These are phyloP conservation scores for Sphagnum tenellum DNA, from an alignment of 225 moss, liverwort and hornwort genomes.

Conservation along the genomic window DNA sequence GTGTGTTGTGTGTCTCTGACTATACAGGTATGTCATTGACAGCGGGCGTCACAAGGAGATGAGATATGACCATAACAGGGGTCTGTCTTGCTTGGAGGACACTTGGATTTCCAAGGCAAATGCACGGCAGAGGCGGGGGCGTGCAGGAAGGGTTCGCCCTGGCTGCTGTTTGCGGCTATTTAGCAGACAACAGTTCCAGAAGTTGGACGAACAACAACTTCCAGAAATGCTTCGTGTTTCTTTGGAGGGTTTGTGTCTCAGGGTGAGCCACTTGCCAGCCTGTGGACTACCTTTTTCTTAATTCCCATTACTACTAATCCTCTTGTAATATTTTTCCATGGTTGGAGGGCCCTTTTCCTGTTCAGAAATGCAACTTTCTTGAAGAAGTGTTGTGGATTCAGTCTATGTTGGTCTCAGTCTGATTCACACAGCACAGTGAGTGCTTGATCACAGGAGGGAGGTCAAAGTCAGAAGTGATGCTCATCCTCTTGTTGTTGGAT, in stretches of 20 bases:
- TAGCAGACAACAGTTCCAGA: slow-evolving; percentile 66
- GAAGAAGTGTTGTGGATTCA: too few species aligned
- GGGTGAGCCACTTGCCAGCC: slow-evolving; percentile 21
- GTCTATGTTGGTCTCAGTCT: too few species aligned
- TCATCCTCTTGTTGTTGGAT: neutral
- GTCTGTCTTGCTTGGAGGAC: slow-evolving; percentile 73
- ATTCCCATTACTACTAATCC: too few species aligned
- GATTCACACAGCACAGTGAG: too few species aligned
- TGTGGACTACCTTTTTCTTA: too few species aligned
- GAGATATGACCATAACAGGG: slow-evolving; percentile 69
- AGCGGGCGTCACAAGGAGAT: slow-evolving; percentile 75
- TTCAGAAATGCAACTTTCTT: too few species aligned
- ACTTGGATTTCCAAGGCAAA: slow-evolving; percentile 76
- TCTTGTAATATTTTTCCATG: too few species aligned
- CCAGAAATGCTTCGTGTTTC: slow-evolving; percentile 74
- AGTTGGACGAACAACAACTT: slow-evolving; percentile 65
- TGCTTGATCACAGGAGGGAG: too few species aligned
- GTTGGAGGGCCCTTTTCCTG: too few species aligned
- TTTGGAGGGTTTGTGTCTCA: slow-evolving; percentile 69
- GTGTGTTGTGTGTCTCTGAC: neutral
- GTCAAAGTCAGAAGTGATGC: too few species aligned
- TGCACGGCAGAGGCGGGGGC: slow-evolving; percentile 66
- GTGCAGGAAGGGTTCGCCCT: slow-evolving; percentile 65
- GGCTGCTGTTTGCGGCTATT: slow-evolving; percentile 64
- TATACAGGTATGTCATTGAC: slow-evolving; percentile 64